Evolutionary conservation across 768 basidiomycete genomes (phyloP).

Genomic region (Rickenella mellea): DNA sequence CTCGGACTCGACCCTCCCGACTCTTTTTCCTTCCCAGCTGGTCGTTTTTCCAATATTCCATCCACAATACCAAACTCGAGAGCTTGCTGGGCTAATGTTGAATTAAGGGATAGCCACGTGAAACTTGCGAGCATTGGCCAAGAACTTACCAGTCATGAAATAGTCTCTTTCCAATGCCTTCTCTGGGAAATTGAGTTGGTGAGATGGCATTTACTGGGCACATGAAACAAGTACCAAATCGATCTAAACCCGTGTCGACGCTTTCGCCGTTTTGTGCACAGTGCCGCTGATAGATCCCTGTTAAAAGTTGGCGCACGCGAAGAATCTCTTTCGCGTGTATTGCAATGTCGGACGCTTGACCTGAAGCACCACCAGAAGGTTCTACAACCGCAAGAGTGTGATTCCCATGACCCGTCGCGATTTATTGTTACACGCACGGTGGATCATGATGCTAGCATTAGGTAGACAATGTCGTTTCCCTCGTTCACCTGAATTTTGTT

Average conservation of each 20-base stretch:
- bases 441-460: slow-evolving; percentile 96
- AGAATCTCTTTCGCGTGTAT: slow-evolving; percentile 96
- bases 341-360: slow-evolving; percentile 95
- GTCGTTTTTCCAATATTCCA: slow-evolving; percentile 81
- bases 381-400: slow-evolving; percentile 36
- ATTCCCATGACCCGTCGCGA: not conserved
- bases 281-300: slow-evolving; percentile 83
- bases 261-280: slow-evolving; percentile 63
- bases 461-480: slow-evolving; percentile 90
- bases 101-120: not conserved
- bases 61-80: slow-evolving; percentile 89
- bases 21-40: too few species aligned
- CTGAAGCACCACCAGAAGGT: slow-evolving; percentile 92
- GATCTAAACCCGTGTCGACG: slow-evolving; percentile 50
- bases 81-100: slow-evolving; percentile 65
- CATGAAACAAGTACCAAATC: slow-evolving; percentile 56
- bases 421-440: slow-evolving; percentile 50
- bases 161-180: slow-evolving; percentile 89
- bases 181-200: slow-evolving; percentile 35
- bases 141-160: slow-evolving; percentile 61
- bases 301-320: slow-evolving; percentile 74
- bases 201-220: slow-evolving; percentile 1
- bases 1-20: too few species aligned
- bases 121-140: not conserved
- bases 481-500: slow-evolving; percentile 45